Evolutionary conservation across 129 eudicot genomes (phyloP), one percentile per base, ranked within the genome.

Genomic region (Chrysanthemum seticuspe): DNA sequence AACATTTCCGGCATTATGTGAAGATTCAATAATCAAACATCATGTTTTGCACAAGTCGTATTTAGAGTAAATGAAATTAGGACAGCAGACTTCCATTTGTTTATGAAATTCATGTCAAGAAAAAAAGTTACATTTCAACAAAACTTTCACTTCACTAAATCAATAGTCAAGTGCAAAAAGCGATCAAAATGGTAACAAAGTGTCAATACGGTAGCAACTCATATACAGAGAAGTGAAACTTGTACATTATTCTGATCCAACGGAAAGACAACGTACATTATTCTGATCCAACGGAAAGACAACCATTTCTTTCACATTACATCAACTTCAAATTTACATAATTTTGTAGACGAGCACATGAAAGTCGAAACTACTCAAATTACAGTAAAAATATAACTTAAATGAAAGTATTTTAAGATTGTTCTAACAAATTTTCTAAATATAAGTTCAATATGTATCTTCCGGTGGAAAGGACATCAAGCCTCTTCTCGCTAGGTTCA

Each of bases 401-500:
- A 64, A 11, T 14, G 10, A 7, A 34, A 14, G 13, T 25, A 10
- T 9, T 9, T 45, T 58, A 95, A 70, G 97, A 95, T 45, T 95
- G 79, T 67, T 90, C 78, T n/a, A 95, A 82, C 48, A 95, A 71
- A 72, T 81, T 86, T 65, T 95, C 91, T 67, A 95, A 81, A 77
- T 95, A 90, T 72, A 95, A 82, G 71, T 95, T 90, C 71, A 95
- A 67, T 19, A 95, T 86, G 89, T 95, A 90, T 86, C 99, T 88
- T 74, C 97, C 97, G 12, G 94, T 86, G 10, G 97, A 95, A 16
- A 88, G 85, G n/a, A 90, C 97, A 74, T 95, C 96, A 6, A 95
- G 99, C 83, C 97, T 76, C 83, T 88, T 88, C 84, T 95, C 99
- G 11, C 93, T 90, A 49, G 99, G 91, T 76, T 90, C 91, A 27